Evolutionary conservation across 306 rosid genomes (phyloP).

Genomic region (Pyrus communis): DNA sequence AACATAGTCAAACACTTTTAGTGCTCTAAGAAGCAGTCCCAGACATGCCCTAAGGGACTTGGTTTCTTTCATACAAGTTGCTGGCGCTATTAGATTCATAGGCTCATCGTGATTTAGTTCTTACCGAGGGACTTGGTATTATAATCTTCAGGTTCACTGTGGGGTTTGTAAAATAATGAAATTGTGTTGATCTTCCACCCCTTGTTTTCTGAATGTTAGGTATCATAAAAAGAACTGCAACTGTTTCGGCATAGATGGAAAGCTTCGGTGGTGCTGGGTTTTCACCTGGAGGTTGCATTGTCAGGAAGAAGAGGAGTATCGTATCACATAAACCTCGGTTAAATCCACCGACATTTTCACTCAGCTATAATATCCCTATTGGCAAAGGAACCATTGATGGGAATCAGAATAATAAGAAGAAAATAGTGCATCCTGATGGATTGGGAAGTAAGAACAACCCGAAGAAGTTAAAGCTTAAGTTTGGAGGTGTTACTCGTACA

Average conservation of each 20-base stretch:
- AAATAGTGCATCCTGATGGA: conserved; percentile 18
- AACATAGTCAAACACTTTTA: too few species aligned
- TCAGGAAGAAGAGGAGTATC: conserved; percentile 35
- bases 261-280: conserved; percentile 14
- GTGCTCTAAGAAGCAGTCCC: too few species aligned
- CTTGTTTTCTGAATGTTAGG: background rate
- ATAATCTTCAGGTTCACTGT: background rate
- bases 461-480: conserved; percentile 36
- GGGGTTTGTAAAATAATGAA: background rate
- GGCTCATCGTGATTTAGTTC: background rate
- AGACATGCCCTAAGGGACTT: too few species aligned
- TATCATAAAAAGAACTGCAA: background rate
- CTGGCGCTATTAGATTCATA: background rate
- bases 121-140: background rate
- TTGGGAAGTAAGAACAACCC: conserved; percentile 20
- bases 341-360: conserved; percentile 14
- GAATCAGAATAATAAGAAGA: conserved; percentile 1
- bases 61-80: background rate
- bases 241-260: conserved; percentile 18
- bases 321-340: conserved; percentile 21
- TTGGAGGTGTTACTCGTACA: conserved; percentile 34
- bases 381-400: background rate
- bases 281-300: background rate
- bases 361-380: background rate
- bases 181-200: conserved; percentile 1